A percentile compares a stretch with the other conserved stretches of the same genome.
Conservation (phyloP, 1,284 basidiomycete species). For the Puccinia novopanici region DNA sequence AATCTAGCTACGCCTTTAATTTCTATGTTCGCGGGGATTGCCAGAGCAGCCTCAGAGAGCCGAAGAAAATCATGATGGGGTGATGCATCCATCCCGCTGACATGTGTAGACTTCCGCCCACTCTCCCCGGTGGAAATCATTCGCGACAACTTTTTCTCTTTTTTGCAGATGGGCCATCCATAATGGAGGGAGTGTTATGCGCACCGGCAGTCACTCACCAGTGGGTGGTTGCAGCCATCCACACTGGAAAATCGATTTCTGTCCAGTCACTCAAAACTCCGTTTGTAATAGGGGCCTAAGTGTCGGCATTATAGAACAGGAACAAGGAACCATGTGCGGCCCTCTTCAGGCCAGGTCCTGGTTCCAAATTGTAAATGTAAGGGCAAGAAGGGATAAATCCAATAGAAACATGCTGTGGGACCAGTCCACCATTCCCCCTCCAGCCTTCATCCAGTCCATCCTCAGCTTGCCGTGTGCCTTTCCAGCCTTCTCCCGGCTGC, state of each 20-base stretch:
- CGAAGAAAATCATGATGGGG: conserved; percentile 7
- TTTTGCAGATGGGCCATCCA: too few relatives aligned
- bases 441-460: background rate
- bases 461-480: background rate
- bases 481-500: background rate
- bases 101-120: background rate
- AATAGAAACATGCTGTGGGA: background rate
- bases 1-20: background rate
- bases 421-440: conserved; percentile 6
- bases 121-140: conserved; percentile 9
- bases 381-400: background rate
- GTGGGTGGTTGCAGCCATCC: background rate
- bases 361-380: background rate
- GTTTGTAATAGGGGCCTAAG: too few relatives aligned
- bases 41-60: background rate
- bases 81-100: background rate
- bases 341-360: background rate
- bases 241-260: background rate
- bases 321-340: conserved; percentile 13
- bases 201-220: background rate
- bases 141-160: background rate
- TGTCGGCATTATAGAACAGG: background rate
- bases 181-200: background rate
- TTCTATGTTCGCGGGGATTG: conserved; percentile 5
- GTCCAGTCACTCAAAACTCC: too few relatives aligned